phyloP scores from a whole-genome alignment of 2,329 filamentous ascomycete species.

The Trichoderma lentiforme region DNA sequence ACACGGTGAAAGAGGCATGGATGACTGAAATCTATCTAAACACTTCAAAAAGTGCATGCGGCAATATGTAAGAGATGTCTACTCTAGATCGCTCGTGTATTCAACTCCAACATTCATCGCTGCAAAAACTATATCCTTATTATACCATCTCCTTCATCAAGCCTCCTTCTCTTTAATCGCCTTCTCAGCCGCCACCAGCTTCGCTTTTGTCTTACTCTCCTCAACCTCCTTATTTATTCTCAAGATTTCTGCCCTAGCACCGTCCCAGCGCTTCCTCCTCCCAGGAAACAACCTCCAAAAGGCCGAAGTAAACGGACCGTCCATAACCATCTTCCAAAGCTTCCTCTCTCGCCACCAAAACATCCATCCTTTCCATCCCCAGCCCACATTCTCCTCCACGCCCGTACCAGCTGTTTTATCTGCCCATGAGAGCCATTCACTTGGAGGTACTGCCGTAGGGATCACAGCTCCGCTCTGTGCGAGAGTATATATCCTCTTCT shows the following conservation, averaged over 20 bases:
- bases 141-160: neutral
- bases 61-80: neutral
- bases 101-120: neutral
- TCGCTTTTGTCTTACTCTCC: neutral
- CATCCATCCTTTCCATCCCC: constrained; percentile 38
- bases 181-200: neutral
- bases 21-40: neutral
- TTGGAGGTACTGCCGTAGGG: constrained; percentile 23
- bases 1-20: neutral
- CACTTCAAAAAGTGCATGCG: neutral
- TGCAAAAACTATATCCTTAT: neutral
- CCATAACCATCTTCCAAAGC: constrained; percentile 36
- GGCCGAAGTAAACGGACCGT: constrained; percentile 24
- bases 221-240: neutral
- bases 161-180: neutral
- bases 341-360: constrained; percentile 39
- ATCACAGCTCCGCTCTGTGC: constrained; percentile 25
- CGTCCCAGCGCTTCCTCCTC: constrained; percentile 23
- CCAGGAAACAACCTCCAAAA: constrained; percentile 25
- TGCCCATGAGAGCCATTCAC: constrained; percentile 27
- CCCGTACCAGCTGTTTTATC: constrained; percentile 39
- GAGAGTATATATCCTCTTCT: constrained; percentile 22
- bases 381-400: constrained; percentile 38
- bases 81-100: neutral
- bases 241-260: constrained; percentile 19